Percentiles rank a stretch among this genome's conserved stretches.
Conservation (phyloP, 2,329 filamentous ascomycete genomes). For the Alternaria sp. region DNA sequence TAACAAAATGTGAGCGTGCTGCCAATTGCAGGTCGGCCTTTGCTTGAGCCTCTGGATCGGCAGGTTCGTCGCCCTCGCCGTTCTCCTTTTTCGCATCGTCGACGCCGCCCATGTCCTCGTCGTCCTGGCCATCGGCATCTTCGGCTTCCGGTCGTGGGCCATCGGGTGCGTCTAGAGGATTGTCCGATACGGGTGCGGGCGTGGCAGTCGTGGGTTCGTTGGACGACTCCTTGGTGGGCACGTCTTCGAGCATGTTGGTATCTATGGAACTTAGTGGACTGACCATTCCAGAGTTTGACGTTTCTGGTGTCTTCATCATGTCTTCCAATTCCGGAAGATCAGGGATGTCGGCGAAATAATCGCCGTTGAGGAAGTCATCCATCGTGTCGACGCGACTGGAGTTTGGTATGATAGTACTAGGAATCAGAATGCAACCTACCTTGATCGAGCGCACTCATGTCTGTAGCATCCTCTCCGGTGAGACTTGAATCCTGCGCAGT, state of each 20-base stretch:
- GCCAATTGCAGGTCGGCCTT: constrained; percentile 85
- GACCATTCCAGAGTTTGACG: neutral
- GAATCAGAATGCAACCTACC: constrained; percentile 36
- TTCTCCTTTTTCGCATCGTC: constrained; percentile 53
- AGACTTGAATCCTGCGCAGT: constrained; percentile 40
- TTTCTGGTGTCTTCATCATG: neutral
- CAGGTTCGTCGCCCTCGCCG: constrained; percentile 40
- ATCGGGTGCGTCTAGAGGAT: constrained; percentile 73
- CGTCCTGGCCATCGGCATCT: constrained; percentile 67
- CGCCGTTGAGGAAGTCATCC: neutral
- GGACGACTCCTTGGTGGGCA: constrained; percentile 54
- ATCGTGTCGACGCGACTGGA: constrained; percentile 20
- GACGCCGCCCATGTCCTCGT: constrained; percentile 70
- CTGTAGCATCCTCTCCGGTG: constrained; percentile 35
- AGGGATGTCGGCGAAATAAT: neutral
- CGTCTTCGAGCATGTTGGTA: constrained; percentile 62
- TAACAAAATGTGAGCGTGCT: constrained; percentile 88
- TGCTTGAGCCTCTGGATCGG: constrained; percentile 65
- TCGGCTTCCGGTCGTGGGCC: constrained; percentile 67
- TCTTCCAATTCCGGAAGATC: constrained; percentile 3
- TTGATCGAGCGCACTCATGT: constrained; percentile 41
- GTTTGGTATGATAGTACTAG: constrained; percentile 6
- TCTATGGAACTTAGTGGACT: constrained; percentile 56
- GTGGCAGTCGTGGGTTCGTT: constrained; percentile 67
- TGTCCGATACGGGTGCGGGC: constrained; percentile 65